Percentiles rank a stretch among this genome's conserved stretches.
Evolutionary conservation across 2,329 filamentous ascomycete species (phyloP).

Genomic region (Zasmidium cellare): DNA sequence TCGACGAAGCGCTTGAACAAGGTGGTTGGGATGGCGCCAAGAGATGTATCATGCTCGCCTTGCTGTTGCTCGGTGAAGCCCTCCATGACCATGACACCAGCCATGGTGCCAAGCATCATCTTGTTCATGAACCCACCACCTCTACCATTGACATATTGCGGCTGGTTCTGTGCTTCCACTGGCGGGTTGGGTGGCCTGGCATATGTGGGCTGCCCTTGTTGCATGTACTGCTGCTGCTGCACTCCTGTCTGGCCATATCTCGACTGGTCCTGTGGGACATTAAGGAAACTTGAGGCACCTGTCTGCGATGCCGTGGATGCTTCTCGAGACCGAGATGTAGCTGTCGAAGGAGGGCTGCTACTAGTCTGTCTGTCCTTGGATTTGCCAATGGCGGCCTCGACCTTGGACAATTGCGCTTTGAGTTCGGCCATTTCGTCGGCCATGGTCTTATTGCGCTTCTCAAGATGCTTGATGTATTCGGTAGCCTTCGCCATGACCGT

Average conservation of each 20-base stretch:
- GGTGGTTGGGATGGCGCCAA: slow-evolving; percentile 44
- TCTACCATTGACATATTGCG: slow-evolving; percentile 41
- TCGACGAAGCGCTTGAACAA: slow-evolving; percentile 33
- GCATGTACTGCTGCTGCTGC: slow-evolving; percentile 36
- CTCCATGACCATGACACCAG: slow-evolving; percentile 88
- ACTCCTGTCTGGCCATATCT: slow-evolving; percentile 25
- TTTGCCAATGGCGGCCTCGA: slow-evolving; percentile 66
- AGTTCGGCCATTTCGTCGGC: slow-evolving; percentile 78
- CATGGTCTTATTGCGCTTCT: slow-evolving; percentile 82
- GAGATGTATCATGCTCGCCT: slow-evolving; percentile 48
- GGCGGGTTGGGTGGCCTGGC: slow-evolving; percentile 32
- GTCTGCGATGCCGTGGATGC: slow-evolving; percentile 28
- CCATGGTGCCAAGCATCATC: slow-evolving; percentile 89
- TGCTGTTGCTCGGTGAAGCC: slow-evolving; percentile 67
- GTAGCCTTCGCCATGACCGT: slow-evolving; percentile 94
- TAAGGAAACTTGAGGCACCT: slow-evolving; percentile 27
- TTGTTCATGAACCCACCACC: slow-evolving; percentile 62
- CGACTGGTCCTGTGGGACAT: slow-evolving; percentile 26
- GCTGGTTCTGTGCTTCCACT: slow-evolving; percentile 36
- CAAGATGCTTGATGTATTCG: slow-evolving; percentile 90
- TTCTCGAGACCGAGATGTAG: slow-evolving; percentile 25
- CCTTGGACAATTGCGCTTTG: slow-evolving; percentile 67
- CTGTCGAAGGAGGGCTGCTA: slow-evolving; percentile 22
- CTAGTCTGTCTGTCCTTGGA: slow-evolving; percentile 25
- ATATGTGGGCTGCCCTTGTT: slow-evolving; percentile 34